Conservation (phyloP, 2,329 filamentous ascomycete species). For the Orbilia quercus region DNA sequence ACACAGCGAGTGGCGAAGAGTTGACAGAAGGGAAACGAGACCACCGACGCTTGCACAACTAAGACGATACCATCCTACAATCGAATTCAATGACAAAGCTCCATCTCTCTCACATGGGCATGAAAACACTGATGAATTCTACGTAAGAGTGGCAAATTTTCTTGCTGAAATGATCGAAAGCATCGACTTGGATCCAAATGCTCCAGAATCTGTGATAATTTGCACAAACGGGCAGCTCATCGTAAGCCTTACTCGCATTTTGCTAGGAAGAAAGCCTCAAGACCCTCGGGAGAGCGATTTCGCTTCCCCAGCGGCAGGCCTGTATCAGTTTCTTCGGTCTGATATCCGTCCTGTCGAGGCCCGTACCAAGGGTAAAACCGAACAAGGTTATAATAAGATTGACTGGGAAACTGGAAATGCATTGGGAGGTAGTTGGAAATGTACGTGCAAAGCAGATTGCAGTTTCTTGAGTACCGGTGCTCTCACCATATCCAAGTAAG, state of each 20-base stretch:
- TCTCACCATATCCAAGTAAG: constrained; percentile 17
- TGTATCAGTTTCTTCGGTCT: constrained; percentile 13
- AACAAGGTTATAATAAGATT: constrained; percentile 6
- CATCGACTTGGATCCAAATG: constrained; percentile 5
- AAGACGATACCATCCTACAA: not conserved
- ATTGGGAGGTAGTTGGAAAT: constrained; percentile 19
- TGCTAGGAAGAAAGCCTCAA: not conserved
- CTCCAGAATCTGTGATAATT: constrained; percentile 9
- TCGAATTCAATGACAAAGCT: constrained; percentile 12
- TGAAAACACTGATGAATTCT: constrained; percentile 19
- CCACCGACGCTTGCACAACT: constrained; percentile 8
- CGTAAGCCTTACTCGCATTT: constrained; percentile 2
- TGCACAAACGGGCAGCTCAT: constrained; percentile 26
- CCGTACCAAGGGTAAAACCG: not conserved
- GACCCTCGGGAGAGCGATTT: constrained; percentile 13
- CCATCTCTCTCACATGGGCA: constrained; percentile 10
- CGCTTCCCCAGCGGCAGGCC: constrained; percentile 2
- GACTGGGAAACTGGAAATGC: constrained; percentile 4
- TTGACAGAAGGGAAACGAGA: constrained; percentile 9
- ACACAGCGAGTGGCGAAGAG: constrained; percentile 19
- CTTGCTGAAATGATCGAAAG: constrained; percentile 8
- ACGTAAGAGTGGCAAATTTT: constrained; percentile 14
- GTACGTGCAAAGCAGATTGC: constrained; percentile 10
- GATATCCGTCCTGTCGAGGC: not conserved
- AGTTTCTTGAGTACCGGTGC: constrained; percentile 17